Percentiles rank a stretch among this genome's conserved stretches.
phyloP scores from a whole-genome alignment of 1,284 basidiomycete species.

The Marasmius fiardii region DNA sequence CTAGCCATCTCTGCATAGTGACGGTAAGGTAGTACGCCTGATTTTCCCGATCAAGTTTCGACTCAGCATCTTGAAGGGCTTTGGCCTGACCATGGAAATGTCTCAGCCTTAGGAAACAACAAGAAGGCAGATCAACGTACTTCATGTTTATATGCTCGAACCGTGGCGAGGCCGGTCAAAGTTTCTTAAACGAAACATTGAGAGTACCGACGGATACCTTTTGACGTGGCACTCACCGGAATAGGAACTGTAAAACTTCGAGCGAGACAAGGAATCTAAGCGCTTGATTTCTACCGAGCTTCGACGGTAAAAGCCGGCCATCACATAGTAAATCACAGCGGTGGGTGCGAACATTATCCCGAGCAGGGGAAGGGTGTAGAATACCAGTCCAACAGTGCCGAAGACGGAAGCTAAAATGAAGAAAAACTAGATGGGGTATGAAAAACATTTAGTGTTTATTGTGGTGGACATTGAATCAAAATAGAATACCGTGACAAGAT shows the following conservation, averaged over 20 bases:
- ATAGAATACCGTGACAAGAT: constrained; percentile 19
- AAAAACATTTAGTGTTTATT: too few species aligned
- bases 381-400: constrained; percentile 55
- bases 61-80: constrained; percentile 47
- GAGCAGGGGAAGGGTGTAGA: constrained; percentile 61
- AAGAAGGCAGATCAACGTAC: constrained; percentile 19
- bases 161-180: constrained; percentile 17
- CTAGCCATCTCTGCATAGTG: constrained; percentile 59
- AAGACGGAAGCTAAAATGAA: constrained; percentile 43
- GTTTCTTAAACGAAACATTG: constrained; percentile 7
- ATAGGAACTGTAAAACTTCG: constrained; percentile 56
- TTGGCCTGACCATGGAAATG: constrained; percentile 25
- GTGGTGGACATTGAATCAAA: neutral
- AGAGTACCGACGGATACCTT: neutral
- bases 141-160: constrained; percentile 40
- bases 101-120: neutral
- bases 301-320: constrained; percentile 50
- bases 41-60: constrained; percentile 71
- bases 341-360: constrained; percentile 57
- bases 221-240: constrained; percentile 6
- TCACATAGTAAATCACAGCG: constrained; percentile 43
- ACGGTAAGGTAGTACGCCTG: constrained; percentile 79
- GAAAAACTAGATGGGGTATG: constrained; percentile 35
- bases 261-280: constrained; percentile 66
- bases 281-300: constrained; percentile 67